Conservation (phyloP, 108 stramenopile genomes). For the Skeletonema marinoi region DNA sequence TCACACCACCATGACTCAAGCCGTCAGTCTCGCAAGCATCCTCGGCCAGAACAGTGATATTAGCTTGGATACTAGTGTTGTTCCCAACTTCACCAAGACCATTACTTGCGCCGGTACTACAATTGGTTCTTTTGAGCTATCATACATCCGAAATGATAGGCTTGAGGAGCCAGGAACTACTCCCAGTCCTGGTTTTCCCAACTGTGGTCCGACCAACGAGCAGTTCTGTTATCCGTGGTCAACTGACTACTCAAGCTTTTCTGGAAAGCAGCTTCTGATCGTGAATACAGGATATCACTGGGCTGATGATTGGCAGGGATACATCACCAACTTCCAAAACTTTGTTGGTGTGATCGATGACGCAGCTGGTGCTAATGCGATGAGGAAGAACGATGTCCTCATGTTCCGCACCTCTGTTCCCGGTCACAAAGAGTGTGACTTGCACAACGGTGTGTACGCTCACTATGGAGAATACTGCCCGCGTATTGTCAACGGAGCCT, state of each 20-base stretch:
- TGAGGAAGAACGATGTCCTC: slow-evolving; percentile 36
- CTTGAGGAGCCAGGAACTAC: slow-evolving; percentile 34
- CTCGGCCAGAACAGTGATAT: slow-evolving; percentile 35
- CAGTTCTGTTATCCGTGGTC: slow-evolving; percentile 47
- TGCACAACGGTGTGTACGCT: slow-evolving; percentile 19
- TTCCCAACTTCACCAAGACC: slow-evolving; percentile 46
- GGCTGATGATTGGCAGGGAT: slow-evolving; percentile 36
- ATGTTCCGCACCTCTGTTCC: slow-evolving; percentile 51
- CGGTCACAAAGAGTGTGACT: slow-evolving; percentile 51
- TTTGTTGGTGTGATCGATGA: slow-evolving; percentile 31
- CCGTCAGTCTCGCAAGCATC: slow-evolving; percentile 39
- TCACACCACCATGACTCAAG: slow-evolving; percentile 42
- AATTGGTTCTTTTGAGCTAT: slow-evolving; percentile 24
- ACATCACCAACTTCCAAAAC: slow-evolving; percentile 32
- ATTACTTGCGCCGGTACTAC: slow-evolving; percentile 22
- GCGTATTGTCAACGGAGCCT: slow-evolving; percentile 27
- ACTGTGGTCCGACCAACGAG: slow-evolving; percentile 26
- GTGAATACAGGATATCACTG: slow-evolving; percentile 39
- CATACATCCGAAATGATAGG: slow-evolving; percentile 42
- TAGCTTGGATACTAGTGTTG: slow-evolving; percentile 35
- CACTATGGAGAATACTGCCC: slow-evolving; percentile 24
- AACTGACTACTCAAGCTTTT: slow-evolving; percentile 8
- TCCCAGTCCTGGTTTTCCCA: slow-evolving; percentile 37
- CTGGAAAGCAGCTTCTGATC: slow-evolving; percentile 31
- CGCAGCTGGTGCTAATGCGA: slow-evolving; percentile 8